Percentiles rank a stretch among this genome's conserved stretches.
These are phyloP conservation scores for Dothidotthia symphoricarpi DNA, from an alignment of 2,329 filamentous ascomycete species.

Conservation along the genomic window DNA sequence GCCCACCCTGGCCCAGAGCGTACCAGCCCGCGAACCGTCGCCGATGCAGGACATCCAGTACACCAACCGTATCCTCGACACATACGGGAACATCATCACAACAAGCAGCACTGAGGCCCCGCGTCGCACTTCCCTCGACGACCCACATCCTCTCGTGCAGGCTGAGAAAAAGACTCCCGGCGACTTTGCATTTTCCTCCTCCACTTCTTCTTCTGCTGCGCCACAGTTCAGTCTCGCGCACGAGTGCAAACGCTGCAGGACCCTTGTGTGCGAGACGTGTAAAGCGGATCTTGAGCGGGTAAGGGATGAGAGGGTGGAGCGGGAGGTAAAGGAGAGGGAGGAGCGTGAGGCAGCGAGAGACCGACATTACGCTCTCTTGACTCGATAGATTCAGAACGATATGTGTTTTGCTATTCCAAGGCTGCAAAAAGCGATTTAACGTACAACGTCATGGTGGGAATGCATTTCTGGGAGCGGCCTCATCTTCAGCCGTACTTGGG, in stretches of 20 bases:
- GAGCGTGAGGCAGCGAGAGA: too few relatives aligned
- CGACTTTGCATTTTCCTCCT: neutral
- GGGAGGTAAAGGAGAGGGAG: neutral
- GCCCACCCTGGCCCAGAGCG: slow-evolving; percentile 7
- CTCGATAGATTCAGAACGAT: too few relatives aligned
- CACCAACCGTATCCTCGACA: slow-evolving; percentile 12
- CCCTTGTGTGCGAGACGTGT: slow-evolving; percentile 27
- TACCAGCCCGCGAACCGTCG: slow-evolving; percentile 2
- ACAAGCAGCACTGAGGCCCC: slow-evolving; percentile 3
- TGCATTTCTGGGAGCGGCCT: too few relatives aligned
- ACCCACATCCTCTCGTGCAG: neutral
- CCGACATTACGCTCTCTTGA: too few relatives aligned
- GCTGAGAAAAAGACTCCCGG: neutral
- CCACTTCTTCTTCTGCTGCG: neutral
- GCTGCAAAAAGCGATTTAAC: too few relatives aligned
- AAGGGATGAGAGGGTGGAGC: slow-evolving; percentile 2
- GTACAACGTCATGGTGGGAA: too few relatives aligned
- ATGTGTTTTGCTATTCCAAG: too few relatives aligned
- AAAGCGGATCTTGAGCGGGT: slow-evolving; percentile 9
- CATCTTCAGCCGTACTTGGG: too few relatives aligned
- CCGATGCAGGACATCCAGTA: slow-evolving; percentile 13
- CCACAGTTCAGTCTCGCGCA: slow-evolving; percentile 25
- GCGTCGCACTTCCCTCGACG: slow-evolving; percentile 10
- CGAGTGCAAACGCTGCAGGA: slow-evolving; percentile 21
- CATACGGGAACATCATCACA: slow-evolving; percentile 18